Percentiles rank a stretch among this genome's conserved stretches.
These are phyloP conservation scores for Rubia balearica DNA, from an alignment of 305 asterid genomes.

Conservation along the genomic window DNA sequence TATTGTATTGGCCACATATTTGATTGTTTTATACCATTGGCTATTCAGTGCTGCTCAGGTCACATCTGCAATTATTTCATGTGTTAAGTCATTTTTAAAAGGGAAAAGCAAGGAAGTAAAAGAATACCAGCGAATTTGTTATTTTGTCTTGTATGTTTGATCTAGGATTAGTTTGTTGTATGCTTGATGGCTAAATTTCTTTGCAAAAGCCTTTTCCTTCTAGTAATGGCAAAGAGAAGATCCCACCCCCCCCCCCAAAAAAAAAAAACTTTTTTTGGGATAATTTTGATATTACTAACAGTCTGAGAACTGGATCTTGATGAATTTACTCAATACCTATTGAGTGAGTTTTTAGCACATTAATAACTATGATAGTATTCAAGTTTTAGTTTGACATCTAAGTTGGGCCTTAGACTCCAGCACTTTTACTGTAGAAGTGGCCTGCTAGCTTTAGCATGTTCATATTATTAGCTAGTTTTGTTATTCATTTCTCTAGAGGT, in stretches of 20 bases:
- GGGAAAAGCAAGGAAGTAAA: neutral
- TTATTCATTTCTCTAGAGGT: neutral
- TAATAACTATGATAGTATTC: neutral
- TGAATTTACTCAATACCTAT: neutral
- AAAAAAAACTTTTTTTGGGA: no score
- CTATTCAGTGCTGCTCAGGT: neutral
- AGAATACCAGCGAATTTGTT: neutral
- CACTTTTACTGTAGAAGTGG: neutral
- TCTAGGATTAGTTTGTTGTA: neutral
- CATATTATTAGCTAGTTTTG: neutral
- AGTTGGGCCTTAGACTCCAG: neutral
- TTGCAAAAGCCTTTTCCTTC: neutral
- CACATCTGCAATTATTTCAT: neutral
- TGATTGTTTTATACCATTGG: neutral
- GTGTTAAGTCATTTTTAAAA: neutral
- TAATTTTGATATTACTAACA: no score
- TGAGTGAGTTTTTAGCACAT: neutral
- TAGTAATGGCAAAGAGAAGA: neutral
- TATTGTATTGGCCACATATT: neutral
- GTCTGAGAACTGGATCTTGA: neutral
- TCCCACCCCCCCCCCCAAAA: no score
- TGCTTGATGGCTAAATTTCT: neutral
- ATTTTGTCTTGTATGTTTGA: neutral
- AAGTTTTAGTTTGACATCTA: neutral
- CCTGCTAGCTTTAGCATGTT: neutral